Evolutionary conservation across 768 basidiomycete species (phyloP).

Genomic region (Trametes coccinea): DNA sequence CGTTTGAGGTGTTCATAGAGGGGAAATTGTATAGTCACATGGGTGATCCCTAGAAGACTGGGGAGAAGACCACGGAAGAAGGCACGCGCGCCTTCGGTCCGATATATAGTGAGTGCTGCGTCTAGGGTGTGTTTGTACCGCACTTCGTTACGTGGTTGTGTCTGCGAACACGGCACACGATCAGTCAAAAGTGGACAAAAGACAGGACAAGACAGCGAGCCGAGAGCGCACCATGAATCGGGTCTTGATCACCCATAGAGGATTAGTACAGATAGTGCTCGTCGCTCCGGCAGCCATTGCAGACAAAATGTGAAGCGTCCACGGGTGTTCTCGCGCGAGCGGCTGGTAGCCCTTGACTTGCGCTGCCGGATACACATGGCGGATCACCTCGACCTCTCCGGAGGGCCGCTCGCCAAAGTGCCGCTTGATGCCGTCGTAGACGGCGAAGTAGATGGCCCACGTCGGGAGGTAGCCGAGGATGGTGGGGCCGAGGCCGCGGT

Average conservation of each 20-base stretch:
- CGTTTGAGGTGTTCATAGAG: slow-evolving; percentile 92
- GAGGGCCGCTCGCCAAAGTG: slow-evolving; percentile 69
- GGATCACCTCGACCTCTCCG: slow-evolving; percentile 36
- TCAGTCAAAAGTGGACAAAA: neutral
- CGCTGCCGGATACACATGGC: slow-evolving; percentile 75
- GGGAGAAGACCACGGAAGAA: slow-evolving; percentile 96
- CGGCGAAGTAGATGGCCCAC: slow-evolving; percentile 98
- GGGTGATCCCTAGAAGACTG: slow-evolving; percentile 88
- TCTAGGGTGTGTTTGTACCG: slow-evolving; percentile 89
- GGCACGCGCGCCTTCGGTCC: slow-evolving; percentile 79
- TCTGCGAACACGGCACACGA: slow-evolving; percentile 45
- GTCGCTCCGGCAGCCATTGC: slow-evolving; percentile 95
- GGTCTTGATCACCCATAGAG: slow-evolving; percentile 98
- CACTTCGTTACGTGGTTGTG: slow-evolving; percentile 75
- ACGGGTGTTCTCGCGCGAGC: slow-evolving; percentile 75
- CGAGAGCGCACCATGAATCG: slow-evolving; percentile 82
- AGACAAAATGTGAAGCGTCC: slow-evolving; percentile 87
- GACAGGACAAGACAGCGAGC: slow-evolving; percentile 10
- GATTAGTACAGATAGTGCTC: slow-evolving; percentile 93
- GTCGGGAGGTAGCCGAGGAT: slow-evolving; percentile 96
- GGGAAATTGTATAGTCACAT: slow-evolving; percentile 98
- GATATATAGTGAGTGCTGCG: slow-evolving; percentile 87
- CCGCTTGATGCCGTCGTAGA: slow-evolving; percentile 94
- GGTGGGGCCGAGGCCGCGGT: slow-evolving; percentile 96
- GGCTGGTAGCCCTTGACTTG: slow-evolving; percentile 88